Conservation (phyloP, 1,139 yeast species). For the Pichia sp. region DNA sequence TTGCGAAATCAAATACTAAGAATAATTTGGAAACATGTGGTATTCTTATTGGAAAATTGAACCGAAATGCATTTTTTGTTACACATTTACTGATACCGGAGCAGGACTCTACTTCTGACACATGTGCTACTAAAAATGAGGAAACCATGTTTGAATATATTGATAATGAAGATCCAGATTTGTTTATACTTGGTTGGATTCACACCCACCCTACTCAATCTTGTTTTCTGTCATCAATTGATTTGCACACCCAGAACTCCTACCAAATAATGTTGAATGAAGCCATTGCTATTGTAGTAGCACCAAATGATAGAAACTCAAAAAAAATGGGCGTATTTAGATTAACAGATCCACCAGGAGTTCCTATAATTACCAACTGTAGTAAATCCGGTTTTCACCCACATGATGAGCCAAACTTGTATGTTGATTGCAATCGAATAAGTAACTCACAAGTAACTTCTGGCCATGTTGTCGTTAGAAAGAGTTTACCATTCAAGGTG, state of each 20-base stretch:
- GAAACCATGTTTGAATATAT: constrained; percentile 46
- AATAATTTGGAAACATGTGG: constrained; percentile 56
- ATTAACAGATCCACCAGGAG: constrained; percentile 55
- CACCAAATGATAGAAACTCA: constrained; percentile 36
- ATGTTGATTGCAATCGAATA: constrained; percentile 36
- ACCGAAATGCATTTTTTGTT: constrained; percentile 50
- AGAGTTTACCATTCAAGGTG: constrained; percentile 37
- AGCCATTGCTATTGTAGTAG: constrained; percentile 55
- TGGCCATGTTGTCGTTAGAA: constrained; percentile 43
- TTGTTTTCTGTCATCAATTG: constrained; percentile 54
- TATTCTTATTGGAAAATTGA: constrained; percentile 49
- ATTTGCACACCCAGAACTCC: constrained; percentile 54
- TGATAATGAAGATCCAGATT: constrained; percentile 37
- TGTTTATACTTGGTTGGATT: constrained; percentile 59
- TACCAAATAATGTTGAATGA: constrained; percentile 64
- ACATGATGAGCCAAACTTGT: constrained; percentile 41
- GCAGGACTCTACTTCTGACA: constrained; percentile 51
- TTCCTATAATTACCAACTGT: constrained; percentile 44
- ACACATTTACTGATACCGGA: constrained; percentile 52
- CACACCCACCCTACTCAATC: constrained; percentile 65
- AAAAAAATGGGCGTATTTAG: constrained; percentile 51
- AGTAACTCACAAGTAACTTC: constrained; percentile 24
- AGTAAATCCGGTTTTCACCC: constrained; percentile 46
- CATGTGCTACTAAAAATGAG: constrained; percentile 51
- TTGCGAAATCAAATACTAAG: constrained; percentile 41